phyloP scores from a whole-genome alignment of 345 rosid species.

The Bretschneidera sinensis region DNA sequence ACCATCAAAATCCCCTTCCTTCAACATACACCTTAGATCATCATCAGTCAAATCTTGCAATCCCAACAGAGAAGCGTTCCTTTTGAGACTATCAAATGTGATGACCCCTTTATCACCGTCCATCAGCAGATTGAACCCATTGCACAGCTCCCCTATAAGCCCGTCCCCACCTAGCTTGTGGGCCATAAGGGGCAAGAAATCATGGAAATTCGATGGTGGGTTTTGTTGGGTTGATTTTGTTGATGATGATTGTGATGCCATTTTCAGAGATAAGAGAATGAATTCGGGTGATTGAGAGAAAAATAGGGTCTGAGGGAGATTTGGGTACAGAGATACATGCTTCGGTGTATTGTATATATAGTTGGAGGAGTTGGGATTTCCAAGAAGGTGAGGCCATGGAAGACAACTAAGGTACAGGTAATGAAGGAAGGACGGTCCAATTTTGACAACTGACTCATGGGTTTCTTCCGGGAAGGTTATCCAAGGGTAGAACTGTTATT shows the following conservation, averaged over 20 bases:
- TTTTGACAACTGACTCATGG: background rate
- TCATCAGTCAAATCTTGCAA: slow-evolving; percentile 69
- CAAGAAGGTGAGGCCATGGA: slow-evolving; percentile 50
- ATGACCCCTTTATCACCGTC: slow-evolving; percentile 64
- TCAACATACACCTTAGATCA: slow-evolving; percentile 58
- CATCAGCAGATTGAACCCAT: slow-evolving; percentile 69
- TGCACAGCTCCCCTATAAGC: slow-evolving; percentile 67
- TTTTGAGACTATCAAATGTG: slow-evolving; percentile 63
- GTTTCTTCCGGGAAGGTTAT: slow-evolving; percentile 36
- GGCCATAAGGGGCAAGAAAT: slow-evolving; percentile 72
- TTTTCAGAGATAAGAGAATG: slow-evolving; percentile 8
- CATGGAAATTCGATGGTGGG: slow-evolving; percentile 40
- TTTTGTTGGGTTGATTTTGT: slow-evolving; percentile 24
- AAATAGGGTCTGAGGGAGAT: background rate
- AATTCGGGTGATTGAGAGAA: background rate
- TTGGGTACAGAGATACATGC: background rate
- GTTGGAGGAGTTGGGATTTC: slow-evolving; percentile 33
- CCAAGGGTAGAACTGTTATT: slow-evolving; percentile 26
- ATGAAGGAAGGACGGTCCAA: slow-evolving; percentile 17
- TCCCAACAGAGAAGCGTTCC: slow-evolving; percentile 57
- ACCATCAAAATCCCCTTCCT: slow-evolving; percentile 71
- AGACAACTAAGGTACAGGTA: slow-evolving; percentile 55
- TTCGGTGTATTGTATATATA: slow-evolving; percentile 12
- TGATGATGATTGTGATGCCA: slow-evolving; percentile 32
- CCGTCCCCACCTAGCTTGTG: slow-evolving; percentile 79